Conservation (phyloP, 164 flowering plant genomes). For the Litsea cubeba region DNA sequence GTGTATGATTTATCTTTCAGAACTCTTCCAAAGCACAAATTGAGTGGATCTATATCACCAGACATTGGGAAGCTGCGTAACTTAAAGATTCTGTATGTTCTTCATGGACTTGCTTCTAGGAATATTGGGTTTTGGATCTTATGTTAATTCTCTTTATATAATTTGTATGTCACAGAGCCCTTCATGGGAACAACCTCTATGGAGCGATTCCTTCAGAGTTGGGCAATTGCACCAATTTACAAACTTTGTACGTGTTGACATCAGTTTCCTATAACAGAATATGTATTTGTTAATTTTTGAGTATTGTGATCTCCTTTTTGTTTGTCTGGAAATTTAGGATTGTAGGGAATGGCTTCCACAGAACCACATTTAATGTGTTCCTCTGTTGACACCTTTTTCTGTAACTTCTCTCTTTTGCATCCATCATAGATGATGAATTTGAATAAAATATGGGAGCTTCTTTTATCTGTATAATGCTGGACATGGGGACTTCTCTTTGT, state of each 20-base stretch:
- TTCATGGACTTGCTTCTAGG: constrained; percentile 1
- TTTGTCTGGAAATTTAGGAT: not conserved
- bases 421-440: not conserved
- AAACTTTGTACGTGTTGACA: constrained; percentile 55
- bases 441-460: not conserved
- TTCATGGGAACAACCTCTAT: constrained; percentile 75
- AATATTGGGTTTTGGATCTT: not conserved
- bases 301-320: not conserved
- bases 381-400: not conserved
- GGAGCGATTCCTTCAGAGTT: constrained; percentile 76
- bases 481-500: not conserved
- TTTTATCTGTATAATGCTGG: not conserved
- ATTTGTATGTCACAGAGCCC: constrained; percentile 41
- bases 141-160: constrained; percentile 14
- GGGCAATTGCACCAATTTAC: constrained; percentile 79
- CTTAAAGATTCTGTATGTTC: constrained; percentile 66
- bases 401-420: not conserved
- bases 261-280: constrained; percentile 2
- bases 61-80: constrained; percentile 85
- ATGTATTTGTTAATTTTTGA: not conserved
- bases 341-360: not conserved
- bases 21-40: constrained; percentile 60
- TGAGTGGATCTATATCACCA: constrained; percentile 85
- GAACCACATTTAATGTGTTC: not conserved
- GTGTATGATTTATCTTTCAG: constrained; percentile 30